Evolutionary conservation across 192 early-diverging fungal genomes (phyloP).

Genomic region (Jimgerdemannia lactiflua): DNA sequence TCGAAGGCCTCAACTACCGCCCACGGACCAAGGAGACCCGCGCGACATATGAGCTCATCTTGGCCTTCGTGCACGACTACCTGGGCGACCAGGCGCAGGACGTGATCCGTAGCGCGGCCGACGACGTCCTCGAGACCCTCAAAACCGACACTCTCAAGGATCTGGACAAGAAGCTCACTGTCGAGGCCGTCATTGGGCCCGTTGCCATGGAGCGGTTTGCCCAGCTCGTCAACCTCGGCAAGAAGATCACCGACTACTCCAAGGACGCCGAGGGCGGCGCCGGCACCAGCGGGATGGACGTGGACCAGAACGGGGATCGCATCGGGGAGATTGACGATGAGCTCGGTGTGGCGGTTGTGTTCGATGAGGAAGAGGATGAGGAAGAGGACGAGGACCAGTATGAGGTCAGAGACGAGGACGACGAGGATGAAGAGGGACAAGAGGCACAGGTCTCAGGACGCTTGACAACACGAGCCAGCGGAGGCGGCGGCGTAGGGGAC

Average conservation of each 20-base stretch:
- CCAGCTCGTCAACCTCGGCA: slow-evolving; percentile 86
- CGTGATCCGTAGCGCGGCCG: slow-evolving; percentile 85
- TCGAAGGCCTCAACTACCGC: slow-evolving; percentile 80
- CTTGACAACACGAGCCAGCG: slow-evolving; percentile 29
- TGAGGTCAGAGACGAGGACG: slow-evolving; percentile 54
- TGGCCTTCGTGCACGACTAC: slow-evolving; percentile 76
- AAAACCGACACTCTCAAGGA: slow-evolving; percentile 87
- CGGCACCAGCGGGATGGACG: slow-evolving; percentile 38
- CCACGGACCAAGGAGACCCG: slow-evolving; percentile 91
- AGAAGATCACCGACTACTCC: slow-evolving; percentile 90
- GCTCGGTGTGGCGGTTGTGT: slow-evolving; percentile 91
- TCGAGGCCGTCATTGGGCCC: slow-evolving; percentile 71
- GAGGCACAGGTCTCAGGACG: slow-evolving; percentile 29
- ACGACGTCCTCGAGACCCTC: slow-evolving; percentile 77
- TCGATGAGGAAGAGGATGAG: slow-evolving; percentile 94
- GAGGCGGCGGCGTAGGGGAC: slow-evolving; percentile 38
- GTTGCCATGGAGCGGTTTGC: slow-evolving; percentile 83
- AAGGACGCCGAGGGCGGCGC: too few relatives aligned
- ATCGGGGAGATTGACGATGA: slow-evolving; percentile 78
- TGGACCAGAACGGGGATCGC: slow-evolving; percentile 54
- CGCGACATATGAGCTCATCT: slow-evolving; percentile 83
- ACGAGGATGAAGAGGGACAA: slow-evolving; percentile 53
- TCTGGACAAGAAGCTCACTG: slow-evolving; percentile 82
- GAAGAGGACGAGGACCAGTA: slow-evolving; percentile 70
- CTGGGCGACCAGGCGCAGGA: slow-evolving; percentile 92